phyloP scores from a whole-genome alignment of 768 basidiomycete genomes.

The Pleurotus cornucopiae region DNA sequence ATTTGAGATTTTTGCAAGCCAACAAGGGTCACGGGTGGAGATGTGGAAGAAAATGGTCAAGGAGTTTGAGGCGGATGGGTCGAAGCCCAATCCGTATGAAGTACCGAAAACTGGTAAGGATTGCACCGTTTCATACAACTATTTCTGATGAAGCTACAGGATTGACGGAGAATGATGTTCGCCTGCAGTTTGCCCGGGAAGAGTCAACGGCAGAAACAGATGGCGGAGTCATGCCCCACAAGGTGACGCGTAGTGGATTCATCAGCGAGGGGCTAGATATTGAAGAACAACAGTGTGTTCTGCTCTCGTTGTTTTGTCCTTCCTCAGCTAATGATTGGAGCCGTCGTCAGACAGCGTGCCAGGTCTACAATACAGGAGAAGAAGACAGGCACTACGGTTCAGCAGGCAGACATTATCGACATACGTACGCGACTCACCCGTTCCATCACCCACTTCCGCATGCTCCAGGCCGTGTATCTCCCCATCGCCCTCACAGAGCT shows the following conservation, averaged over 20 bases:
- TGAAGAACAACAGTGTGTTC: constrained; percentile 12
- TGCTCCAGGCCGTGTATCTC: neutral
- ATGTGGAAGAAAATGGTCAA: neutral
- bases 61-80: neutral
- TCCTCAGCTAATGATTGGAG: neutral
- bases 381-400: neutral
- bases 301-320: neutral
- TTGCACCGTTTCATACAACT: neutral
- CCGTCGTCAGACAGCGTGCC: neutral
- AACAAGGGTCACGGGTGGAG: neutral
- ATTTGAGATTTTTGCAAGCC: neutral
- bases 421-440: neutral
- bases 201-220: neutral
- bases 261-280: constrained; percentile 8
- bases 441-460: neutral
- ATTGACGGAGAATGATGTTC: neutral
- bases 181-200: neutral
- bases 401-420: neutral
- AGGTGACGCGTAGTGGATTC: constrained; percentile 2
- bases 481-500: too few species aligned
- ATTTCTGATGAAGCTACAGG: neutral
- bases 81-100: constrained; percentile 1
- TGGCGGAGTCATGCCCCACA: neutral
- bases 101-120: neutral
- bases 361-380: neutral